Percentiles rank a stretch among this genome's conserved stretches.
phyloP scores from a whole-genome alignment of 352 stramenopile species.

The Phytophthora tubulina region DNA sequence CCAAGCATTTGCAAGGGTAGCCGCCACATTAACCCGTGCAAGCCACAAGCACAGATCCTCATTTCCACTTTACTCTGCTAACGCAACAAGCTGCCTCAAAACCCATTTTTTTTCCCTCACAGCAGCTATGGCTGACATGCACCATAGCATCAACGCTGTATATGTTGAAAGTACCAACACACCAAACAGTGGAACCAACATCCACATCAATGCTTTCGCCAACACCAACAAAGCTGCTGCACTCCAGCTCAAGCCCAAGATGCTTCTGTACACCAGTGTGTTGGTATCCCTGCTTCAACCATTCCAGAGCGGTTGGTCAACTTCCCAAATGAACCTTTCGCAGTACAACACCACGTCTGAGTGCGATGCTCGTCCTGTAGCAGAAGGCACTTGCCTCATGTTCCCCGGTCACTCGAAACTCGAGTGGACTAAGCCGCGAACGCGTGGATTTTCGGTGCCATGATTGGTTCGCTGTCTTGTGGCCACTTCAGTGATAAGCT shows the following conservation, averaged over 20 bases:
- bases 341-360: conserved; percentile 27
- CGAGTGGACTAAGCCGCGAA: neutral
- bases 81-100: neutral
- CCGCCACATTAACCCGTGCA: neutral
- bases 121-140: no score
- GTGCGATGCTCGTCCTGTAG: conserved; percentile 17
- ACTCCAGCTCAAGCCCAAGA: conserved; percentile 27
- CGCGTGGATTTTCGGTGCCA: conserved; percentile 22
- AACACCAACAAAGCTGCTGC: conserved; percentile 16
- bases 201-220: conserved; percentile 13
- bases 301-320: neutral
- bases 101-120: no score
- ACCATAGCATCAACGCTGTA: no score
- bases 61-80: neutral
- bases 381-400: conserved; percentile 21
- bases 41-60: neutral
- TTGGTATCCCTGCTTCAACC: no score
- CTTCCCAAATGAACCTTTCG: conserved; percentile 19
- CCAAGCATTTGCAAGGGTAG: conserved; percentile 7
- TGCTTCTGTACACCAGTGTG: conserved; percentile 41
- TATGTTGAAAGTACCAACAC: conserved; percentile 1
- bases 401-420: conserved; percentile 14
- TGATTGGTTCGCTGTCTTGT: conserved; percentile 7
- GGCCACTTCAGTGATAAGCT: conserved; percentile 38
- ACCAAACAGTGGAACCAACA: neutral